Percentiles rank a stretch among this genome's conserved stretches.
Conservation (phyloP, 164 flowering plant genomes). For the Chloranthus sessilifolius region DNA sequence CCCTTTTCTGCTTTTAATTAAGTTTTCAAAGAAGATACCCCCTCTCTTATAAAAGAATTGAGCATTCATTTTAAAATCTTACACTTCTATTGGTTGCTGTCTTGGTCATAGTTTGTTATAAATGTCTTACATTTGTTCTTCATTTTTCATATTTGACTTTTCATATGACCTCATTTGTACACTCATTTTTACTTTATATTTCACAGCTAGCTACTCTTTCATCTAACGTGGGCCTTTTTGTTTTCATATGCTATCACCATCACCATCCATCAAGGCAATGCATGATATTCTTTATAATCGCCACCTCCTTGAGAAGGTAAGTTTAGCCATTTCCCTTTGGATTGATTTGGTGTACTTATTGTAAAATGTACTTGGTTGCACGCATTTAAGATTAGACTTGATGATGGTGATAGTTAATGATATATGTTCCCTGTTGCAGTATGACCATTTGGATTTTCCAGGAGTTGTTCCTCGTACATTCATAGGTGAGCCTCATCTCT, state of each 20-base stretch:
- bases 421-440: too few relatives aligned
- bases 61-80: too few relatives aligned
- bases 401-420: too few relatives aligned
- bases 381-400: not conserved
- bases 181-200: not conserved
- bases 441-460: constrained; percentile 97
- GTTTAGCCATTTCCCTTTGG: constrained; percentile 7
- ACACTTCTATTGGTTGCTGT: too few relatives aligned
- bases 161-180: not conserved
- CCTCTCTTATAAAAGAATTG: too few relatives aligned
- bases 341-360: not conserved
- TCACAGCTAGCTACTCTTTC: not conserved
- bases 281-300: constrained; percentile 83
- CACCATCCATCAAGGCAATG: constrained; percentile 56
- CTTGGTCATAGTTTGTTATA: too few relatives aligned
- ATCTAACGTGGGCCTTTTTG: constrained; percentile 1
- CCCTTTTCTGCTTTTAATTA: too few relatives aligned
- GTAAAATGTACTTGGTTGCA: not conserved
- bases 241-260: constrained; percentile 2
- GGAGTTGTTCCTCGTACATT: constrained; percentile 98
- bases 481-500: constrained; percentile 81
- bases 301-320: constrained; percentile 66
- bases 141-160: not conserved
- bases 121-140: too few relatives aligned
- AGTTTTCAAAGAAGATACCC: too few relatives aligned